Conservation (phyloP, 1,284 basidiomycete species). For the Testicularia cyperi region DNA sequence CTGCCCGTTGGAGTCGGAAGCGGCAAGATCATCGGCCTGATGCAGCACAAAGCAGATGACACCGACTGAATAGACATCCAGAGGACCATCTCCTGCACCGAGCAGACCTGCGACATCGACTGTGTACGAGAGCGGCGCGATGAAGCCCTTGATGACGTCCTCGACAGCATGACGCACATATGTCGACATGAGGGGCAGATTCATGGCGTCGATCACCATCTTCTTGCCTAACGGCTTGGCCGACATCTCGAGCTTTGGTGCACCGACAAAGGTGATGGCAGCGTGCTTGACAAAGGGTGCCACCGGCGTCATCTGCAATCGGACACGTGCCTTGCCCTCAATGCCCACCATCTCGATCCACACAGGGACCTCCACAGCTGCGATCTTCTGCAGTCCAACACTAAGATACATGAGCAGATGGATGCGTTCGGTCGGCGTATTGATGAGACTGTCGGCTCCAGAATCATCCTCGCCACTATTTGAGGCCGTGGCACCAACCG, state of each 20-base stretch:
- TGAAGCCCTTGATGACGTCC: conserved; percentile 50
- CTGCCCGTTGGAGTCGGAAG: conserved; percentile 46
- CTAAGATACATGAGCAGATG: conserved; percentile 50
- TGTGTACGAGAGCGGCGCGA: conserved; percentile 49
- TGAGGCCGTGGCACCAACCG: conserved; percentile 2
- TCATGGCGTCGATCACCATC: conserved; percentile 58
- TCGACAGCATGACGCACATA: conserved; percentile 50
- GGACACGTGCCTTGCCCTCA: conserved; percentile 52
- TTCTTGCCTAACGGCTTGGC: conserved; percentile 52
- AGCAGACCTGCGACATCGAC: conserved; percentile 48
- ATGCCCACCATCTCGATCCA: conserved; percentile 56
- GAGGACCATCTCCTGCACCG: conserved; percentile 46
- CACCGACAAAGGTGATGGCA: conserved; percentile 48
- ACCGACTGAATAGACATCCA: conserved; percentile 47
- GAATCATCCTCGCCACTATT: conserved; percentile 8
- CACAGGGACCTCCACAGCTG: conserved; percentile 51
- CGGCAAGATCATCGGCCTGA: conserved; percentile 44
- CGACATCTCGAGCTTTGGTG: conserved; percentile 51
- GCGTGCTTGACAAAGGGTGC: conserved; percentile 54
- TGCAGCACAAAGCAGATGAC: conserved; percentile 49
- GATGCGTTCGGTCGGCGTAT: conserved; percentile 35
- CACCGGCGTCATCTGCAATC: conserved; percentile 48
- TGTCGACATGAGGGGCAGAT: conserved; percentile 50
- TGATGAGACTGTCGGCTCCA: conserved; percentile 16
- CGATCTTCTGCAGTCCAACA: conserved; percentile 54